Base-by-base conservation (phyloP, 2,329 filamentous ascomycete species). In the Leptographium wingfieldii region DNA sequence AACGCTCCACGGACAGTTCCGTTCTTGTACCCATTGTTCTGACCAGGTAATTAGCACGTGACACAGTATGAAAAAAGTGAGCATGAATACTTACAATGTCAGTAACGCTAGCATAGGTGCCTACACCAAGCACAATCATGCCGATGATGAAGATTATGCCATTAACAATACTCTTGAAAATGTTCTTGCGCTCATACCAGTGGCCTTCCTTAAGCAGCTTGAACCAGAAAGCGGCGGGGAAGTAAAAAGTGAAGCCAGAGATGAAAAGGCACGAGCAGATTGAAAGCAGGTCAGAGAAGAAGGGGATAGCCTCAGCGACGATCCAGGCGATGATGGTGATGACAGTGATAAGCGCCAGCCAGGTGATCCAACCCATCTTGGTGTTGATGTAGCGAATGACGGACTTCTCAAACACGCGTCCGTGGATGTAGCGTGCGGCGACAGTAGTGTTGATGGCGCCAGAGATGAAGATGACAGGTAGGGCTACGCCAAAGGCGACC, bases 391-490 rank as follows among this genome's bases (percentile, higher is more conserved):
- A 78, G 59, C 73, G 73, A 59, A 71, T 71, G 60, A 77, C 66
- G 2, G 72, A 74, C 66, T 76, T 65, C 65, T 72, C 72, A 67
- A 71, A 78, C n/a, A 74, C 61, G 43, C 76, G 73, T 6, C 72
- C 74, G 66, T 77, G 75, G 62, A 79, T 68, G 62, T 78, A 79
- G 25, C 76, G 74, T 3, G 69, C 71, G 35, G 75, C 71, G 12
- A 77, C 56, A 12, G 59, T 61, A 22, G 59, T 58, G 53, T 61
- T 61, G 40, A 61, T 61, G 59, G 33, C 33, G 22, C 86, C 87
- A 0, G 86, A 86, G 63, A 90, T 84, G 66, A 89, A 79, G 68
- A 90, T 90, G 59, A 86, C 88, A 16, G 86, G 86, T 3, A 87
- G 74, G 0, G 85, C 86, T 63, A 90, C 71, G 33, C 85, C 86